A percentile compares a stretch with the other conserved stretches of the same genome.
Evolutionary conservation across 306 rosid species (phyloP).

Genomic region (Arachis stenosperma): DNA sequence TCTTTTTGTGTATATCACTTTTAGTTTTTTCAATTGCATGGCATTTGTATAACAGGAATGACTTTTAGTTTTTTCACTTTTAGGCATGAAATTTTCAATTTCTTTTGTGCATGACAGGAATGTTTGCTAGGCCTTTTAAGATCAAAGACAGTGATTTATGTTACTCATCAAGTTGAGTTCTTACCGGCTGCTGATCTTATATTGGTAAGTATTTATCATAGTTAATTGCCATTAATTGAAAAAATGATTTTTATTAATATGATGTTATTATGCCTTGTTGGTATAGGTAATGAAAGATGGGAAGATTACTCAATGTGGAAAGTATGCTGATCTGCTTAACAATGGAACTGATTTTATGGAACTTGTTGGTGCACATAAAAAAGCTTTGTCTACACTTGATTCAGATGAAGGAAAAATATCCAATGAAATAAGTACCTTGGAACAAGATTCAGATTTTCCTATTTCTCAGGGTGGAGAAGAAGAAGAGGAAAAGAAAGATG

Average conservation of each 20-base stretch:
- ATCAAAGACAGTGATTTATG: slow-evolving; percentile 69
- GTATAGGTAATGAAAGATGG: slow-evolving; percentile 78
- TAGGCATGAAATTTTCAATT: not conserved
- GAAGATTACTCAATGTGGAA: slow-evolving; percentile 59
- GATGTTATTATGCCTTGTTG: not conserved
- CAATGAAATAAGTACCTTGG: slow-evolving; percentile 1
- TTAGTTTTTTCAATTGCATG: slow-evolving; percentile 5
- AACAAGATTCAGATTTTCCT: slow-evolving; percentile 20
- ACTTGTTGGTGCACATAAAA: slow-evolving; percentile 63
- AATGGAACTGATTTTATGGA: slow-evolving; percentile 58
- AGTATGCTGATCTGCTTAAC: slow-evolving; percentile 51
- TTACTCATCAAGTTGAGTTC: slow-evolving; percentile 86
- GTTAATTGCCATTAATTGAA: not conserved
- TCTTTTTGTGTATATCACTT: slow-evolving; percentile 9
- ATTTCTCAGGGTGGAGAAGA: slow-evolving; percentile 17
- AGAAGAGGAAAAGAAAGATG: slow-evolving; percentile 35
- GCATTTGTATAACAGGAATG: not conserved
- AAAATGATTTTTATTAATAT: not conserved
- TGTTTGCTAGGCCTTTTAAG: slow-evolving; percentile 62
- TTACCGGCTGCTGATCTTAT: slow-evolving; percentile 73
- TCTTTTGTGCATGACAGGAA: slow-evolving; percentile 51
- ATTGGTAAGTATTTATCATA: slow-evolving; percentile 48
- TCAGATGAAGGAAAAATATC: slow-evolving; percentile 24
- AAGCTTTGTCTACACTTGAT: slow-evolving; percentile 53
- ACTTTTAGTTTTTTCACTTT: slow-evolving; percentile 4